phyloP scores from a whole-genome alignment of 2,329 filamentous ascomycete genomes.

The Blumeria graminis region DNA sequence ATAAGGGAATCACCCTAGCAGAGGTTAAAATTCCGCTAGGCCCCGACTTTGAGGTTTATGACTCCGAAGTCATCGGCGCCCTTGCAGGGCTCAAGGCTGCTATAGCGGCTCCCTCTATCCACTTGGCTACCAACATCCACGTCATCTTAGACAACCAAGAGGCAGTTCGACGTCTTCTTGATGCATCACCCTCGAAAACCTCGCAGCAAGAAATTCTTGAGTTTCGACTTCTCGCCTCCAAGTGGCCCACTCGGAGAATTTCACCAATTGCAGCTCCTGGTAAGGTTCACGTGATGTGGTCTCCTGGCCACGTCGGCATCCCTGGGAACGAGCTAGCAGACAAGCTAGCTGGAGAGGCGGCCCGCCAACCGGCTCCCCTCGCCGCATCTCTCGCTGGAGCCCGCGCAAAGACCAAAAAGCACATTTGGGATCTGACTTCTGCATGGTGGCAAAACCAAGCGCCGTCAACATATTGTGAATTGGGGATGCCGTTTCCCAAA shows the following conservation, averaged over 20 bases:
- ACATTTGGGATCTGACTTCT: background rate
- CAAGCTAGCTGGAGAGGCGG: background rate
- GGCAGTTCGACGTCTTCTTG: background rate
- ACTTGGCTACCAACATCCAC: background rate
- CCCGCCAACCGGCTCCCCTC: background rate
- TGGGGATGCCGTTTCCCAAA: background rate
- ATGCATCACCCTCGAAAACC: background rate
- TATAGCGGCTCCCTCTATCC: background rate
- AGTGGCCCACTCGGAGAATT: no score
- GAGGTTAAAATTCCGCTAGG: background rate
- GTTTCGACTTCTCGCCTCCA: background rate
- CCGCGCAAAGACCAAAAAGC: background rate
- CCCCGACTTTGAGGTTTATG: background rate
- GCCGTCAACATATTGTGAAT: background rate
- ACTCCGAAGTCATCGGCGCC: background rate
- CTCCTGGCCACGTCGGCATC: background rate
- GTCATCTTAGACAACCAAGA: background rate
- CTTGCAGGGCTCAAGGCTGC: background rate
- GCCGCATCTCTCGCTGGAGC: background rate
- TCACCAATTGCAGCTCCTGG: background rate
- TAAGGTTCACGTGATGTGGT: background rate
- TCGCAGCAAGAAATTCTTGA: background rate
- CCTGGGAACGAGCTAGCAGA: background rate
- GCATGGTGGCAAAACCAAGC: background rate
- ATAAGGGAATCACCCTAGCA: background rate